Percentiles rank a stretch among this genome's conserved stretches.
phyloP scores from a whole-genome alignment of 1,139 yeast genomes.

The Sugiyamaella pinicola region DNA sequence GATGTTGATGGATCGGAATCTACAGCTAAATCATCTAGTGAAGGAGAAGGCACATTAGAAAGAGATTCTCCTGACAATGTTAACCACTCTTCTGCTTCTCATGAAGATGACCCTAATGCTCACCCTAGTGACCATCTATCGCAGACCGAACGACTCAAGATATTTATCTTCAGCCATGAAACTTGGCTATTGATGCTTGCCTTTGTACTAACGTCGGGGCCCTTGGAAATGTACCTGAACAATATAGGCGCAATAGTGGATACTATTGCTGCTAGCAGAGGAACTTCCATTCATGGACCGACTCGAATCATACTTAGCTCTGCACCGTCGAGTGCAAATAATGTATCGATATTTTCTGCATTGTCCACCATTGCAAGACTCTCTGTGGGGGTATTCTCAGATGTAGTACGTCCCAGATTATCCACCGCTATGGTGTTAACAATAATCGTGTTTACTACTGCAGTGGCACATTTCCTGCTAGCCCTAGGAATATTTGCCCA shows the following conservation, averaged over 20 bases:
- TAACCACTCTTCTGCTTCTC: constrained; percentile 22
- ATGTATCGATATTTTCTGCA: constrained; percentile 57
- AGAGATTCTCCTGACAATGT: background rate
- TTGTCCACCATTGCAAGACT: constrained; percentile 67
- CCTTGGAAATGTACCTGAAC: constrained; percentile 83
- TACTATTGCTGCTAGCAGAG: constrained; percentile 34
- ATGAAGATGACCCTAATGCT: constrained; percentile 32
- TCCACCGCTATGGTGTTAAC: constrained; percentile 39
- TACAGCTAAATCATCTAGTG: constrained; percentile 19
- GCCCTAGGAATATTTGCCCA: constrained; percentile 47
- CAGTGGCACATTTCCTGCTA: constrained; percentile 34
- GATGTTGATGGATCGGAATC: constrained; percentile 26
- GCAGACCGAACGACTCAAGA: constrained; percentile 52
- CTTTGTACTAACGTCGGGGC: constrained; percentile 74
- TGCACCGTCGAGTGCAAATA: constrained; percentile 44
- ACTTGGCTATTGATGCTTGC: constrained; percentile 67
- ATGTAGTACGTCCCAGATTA: constrained; percentile 42
- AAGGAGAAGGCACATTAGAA: constrained; percentile 16
- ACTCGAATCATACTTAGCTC: background rate
- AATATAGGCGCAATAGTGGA: constrained; percentile 67
- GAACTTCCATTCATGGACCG: background rate
- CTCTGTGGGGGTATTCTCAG: constrained; percentile 66
- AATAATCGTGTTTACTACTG: constrained; percentile 33
- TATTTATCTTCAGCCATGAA: constrained; percentile 62
- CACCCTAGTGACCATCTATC: constrained; percentile 48